phyloP scores from a whole-genome alignment of 805 yeast genomes.

The Saccharomyces cerevisiae region DNA sequence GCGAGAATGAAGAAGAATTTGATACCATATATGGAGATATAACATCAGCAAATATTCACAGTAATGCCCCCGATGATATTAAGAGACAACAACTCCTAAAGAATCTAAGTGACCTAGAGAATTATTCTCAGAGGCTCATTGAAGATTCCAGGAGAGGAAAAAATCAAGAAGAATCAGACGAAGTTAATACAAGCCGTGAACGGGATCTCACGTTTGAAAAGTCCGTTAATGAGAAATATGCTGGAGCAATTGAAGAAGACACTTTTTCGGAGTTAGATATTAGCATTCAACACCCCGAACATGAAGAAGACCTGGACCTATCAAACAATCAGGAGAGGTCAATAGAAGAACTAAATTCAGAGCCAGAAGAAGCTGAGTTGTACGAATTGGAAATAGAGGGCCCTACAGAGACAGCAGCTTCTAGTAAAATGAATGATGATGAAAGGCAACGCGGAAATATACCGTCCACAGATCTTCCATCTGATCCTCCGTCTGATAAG shows the following conservation, averaged over 20 bases:
- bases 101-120: neutral
- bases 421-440: neutral
- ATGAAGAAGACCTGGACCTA: neutral
- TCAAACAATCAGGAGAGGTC: neutral
- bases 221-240: neutral
- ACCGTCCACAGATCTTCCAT: conserved; percentile 1
- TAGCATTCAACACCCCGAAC: neutral
- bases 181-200: neutral
- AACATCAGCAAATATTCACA: neutral
- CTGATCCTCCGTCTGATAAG: conserved; percentile 7
- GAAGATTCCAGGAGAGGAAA: neutral
- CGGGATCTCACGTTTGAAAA: neutral
- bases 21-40: neutral
- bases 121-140: neutral
- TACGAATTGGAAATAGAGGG: neutral
- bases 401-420: neutral
- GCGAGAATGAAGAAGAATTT: neutral
- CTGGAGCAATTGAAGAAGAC: conserved; percentile 3
- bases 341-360: neutral
- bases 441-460: neutral
- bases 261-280: conserved; percentile 1
- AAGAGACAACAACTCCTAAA: neutral
- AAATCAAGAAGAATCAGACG: neutral
- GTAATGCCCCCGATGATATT: neutral
- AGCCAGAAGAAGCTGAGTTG: neutral